A percentile compares a stretch with the other conserved stretches of the same genome.
These are phyloP conservation scores for Botryotinia convoluta DNA, from an alignment of 2,329 filamentous ascomycete genomes.

Conservation along the genomic window DNA sequence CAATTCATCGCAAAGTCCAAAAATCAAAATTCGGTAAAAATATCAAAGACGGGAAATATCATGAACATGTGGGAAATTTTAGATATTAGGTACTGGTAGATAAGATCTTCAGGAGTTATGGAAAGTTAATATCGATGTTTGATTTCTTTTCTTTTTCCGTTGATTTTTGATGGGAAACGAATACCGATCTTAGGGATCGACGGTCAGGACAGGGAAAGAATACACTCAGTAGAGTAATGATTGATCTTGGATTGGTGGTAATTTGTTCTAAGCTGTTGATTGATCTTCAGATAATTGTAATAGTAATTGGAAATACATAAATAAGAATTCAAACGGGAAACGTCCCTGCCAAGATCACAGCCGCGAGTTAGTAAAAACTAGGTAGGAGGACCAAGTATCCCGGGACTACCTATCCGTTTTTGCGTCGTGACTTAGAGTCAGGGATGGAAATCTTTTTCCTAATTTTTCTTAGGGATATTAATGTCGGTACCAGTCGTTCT, in stretches of 20 bases:
- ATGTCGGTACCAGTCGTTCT: neutral
- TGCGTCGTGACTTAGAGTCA: neutral
- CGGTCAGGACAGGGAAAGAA: neutral
- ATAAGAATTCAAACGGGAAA: neutral
- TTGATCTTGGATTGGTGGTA: neutral
- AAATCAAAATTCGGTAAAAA: neutral
- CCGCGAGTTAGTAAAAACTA: neutral
- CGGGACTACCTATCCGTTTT: neutral
- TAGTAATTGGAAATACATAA: neutral
- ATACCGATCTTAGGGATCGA: neutral
- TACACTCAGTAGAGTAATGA: neutral
- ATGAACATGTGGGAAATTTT: neutral
- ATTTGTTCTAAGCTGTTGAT: neutral
- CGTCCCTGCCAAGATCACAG: neutral
- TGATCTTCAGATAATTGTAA: neutral
- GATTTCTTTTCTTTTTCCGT: neutral
- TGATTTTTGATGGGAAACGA: neutral
- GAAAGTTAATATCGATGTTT: neutral
- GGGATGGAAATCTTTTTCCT: neutral
- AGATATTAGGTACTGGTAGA: neutral
- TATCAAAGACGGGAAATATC: neutral
- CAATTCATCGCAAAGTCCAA: neutral
- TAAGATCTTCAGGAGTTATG: neutral
- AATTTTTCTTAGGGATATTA: neutral
- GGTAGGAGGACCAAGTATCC: neutral